Base-by-base conservation (phyloP, 257 asterid species). In the Solanum medicagineum region DNA sequence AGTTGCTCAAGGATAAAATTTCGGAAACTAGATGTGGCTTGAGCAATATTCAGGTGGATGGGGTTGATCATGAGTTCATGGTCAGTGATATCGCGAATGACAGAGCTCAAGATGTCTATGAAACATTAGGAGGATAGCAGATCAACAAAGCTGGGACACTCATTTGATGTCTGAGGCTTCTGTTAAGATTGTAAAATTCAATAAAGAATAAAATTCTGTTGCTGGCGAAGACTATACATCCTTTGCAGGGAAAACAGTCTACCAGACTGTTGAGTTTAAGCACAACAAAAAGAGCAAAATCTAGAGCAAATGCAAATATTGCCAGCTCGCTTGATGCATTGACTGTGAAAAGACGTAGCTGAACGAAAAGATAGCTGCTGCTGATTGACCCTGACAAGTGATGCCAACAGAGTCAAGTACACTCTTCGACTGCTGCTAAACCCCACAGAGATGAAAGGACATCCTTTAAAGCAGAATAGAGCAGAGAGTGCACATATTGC, bases 21-120 rank as follows among this genome's bases (percentile, higher is more conserved):
- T 16, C 47, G 80, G 74, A 68, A 19, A 42, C 19, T 26, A 47
- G 29, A 49, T 32, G 81, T 68, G 89, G 91, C 57, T 85, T 79
- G 54, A 89, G 89, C 71, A 47, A 42, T 24, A 83, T 89, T 83
- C 88, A 82, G 68, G 87, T 89, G 9, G 87, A 86, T 87, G 91
- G 87, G 36, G 54, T 14, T 66, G 86, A 77, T 84, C 89, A 88
- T 8, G 80, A 89, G 87, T 89, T 89, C 81, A 55, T 89, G 49
- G 88, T 51, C 45, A 85, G 88, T 56, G 89, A 89, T 14, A 87
- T 68, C 49, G 4, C 40, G 10, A 84, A 85, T 42, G 11, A 74
- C 8, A 82, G 42, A 29, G 55, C 91, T 42, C 17, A 19, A 40
- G 89, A 87, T 47, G 73, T 88, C 51, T 85, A 81, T 55, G 84